Evolutionary conservation across 768 basidiomycete genomes (phyloP).

Genomic region (Lactifluus echinatus): DNA sequence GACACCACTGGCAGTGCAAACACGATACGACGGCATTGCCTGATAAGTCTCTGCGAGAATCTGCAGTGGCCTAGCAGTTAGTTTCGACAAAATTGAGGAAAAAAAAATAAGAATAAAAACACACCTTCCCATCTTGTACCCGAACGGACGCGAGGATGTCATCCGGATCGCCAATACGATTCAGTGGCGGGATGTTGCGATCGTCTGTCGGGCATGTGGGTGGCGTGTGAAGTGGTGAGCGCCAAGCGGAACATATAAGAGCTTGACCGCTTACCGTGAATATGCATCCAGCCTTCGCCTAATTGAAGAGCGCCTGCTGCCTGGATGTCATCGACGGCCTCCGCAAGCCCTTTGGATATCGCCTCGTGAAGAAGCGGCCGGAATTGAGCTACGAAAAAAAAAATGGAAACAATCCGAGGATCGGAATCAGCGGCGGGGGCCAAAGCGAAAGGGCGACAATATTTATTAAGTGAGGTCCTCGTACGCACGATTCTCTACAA

Average conservation of each 20-base stretch:
- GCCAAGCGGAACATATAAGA: neutral
- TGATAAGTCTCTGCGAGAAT: constrained; percentile 67
- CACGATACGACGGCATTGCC: constrained; percentile 75
- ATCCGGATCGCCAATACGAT: constrained; percentile 73
- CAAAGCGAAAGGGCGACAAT: too few relatives aligned
- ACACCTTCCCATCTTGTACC: constrained; percentile 59
- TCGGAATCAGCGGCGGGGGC: too few relatives aligned
- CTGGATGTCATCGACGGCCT: constrained; percentile 59
- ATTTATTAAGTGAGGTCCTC: neutral
- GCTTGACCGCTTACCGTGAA: constrained; percentile 38
- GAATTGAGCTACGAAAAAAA: neutral
- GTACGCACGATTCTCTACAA: constrained; percentile 58
- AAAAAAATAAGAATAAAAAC: constrained; percentile 16
- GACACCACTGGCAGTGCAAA: constrained; percentile 70
- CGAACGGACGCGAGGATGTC: constrained; percentile 75
- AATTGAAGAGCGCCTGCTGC: constrained; percentile 55
- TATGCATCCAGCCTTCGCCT: constrained; percentile 81
- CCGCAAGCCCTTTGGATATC: constrained; percentile 43
- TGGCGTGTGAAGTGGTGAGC: neutral
- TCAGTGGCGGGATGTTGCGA: constrained; percentile 65
- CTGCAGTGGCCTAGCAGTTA: too few relatives aligned
- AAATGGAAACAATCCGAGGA: neutral
- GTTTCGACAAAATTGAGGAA: too few relatives aligned
- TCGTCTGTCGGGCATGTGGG: constrained; percentile 33
- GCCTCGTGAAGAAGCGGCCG: constrained; percentile 45